phyloP scores from a whole-genome alignment of 768 basidiomycete genomes.

The Suillus hirtellus region DNA sequence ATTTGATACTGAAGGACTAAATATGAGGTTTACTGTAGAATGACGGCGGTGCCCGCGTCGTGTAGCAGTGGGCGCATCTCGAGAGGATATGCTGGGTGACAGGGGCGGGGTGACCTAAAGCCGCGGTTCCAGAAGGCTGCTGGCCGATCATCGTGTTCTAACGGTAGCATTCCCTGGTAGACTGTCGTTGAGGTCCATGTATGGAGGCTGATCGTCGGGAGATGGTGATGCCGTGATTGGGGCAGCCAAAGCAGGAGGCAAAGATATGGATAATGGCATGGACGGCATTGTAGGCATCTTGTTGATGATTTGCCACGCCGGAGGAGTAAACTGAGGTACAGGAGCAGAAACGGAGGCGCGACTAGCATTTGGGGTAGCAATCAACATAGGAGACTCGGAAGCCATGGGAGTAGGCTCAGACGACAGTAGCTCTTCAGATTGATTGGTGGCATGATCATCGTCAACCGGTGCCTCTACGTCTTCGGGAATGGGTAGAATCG shows the following conservation, averaged over 20 bases:
- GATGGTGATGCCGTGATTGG: slow-evolving; percentile 75
- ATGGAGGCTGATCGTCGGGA: slow-evolving; percentile 60
- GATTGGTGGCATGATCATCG: slow-evolving; percentile 14
- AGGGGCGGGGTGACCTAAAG: slow-evolving; percentile 73
- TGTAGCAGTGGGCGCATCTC: slow-evolving; percentile 42
- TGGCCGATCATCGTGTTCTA: slow-evolving; percentile 64
- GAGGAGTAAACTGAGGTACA: slow-evolving; percentile 44
- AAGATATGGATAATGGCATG: slow-evolving; percentile 86
- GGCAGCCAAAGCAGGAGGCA: slow-evolving; percentile 80
- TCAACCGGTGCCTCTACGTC: slow-evolving; percentile 21
- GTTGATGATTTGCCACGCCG: slow-evolving; percentile 41
- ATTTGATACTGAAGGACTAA: slow-evolving; percentile 50
- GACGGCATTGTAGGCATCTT: slow-evolving; percentile 76
- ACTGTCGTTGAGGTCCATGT: slow-evolving; percentile 65
- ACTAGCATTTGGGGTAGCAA: slow-evolving; percentile 22
- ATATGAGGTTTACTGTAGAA: slow-evolving; percentile 65
- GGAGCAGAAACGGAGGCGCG: slow-evolving; percentile 35
- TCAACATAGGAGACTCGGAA: slow-evolving; percentile 44
- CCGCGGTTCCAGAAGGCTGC: slow-evolving; percentile 64
- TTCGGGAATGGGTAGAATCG: slow-evolving; percentile 21
- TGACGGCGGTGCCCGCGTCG: slow-evolving; percentile 69
- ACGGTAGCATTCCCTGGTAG: slow-evolving; percentile 42
- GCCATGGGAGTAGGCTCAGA: slow-evolving; percentile 75
- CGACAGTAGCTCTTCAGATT: slow-evolving; percentile 33
- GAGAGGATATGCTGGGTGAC: slow-evolving; percentile 58